Conservation (phyloP, 495 filamentous ascomycete species). For the Tuber calosporum region DNA sequence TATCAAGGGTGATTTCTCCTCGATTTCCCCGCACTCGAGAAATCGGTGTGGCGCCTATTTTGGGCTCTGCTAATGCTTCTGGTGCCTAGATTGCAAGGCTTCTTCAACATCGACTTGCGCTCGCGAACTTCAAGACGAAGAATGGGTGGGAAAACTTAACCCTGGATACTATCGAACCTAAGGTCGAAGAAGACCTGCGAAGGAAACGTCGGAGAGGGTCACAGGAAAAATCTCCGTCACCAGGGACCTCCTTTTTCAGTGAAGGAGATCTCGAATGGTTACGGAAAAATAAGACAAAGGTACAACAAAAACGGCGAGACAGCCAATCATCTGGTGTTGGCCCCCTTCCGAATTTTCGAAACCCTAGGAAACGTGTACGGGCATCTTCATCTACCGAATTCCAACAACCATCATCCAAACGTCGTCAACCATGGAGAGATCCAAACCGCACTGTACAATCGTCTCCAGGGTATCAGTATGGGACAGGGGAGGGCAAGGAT, state of each 20-base stretch:
- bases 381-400: conserved; percentile 30
- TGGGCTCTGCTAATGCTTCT: conserved; percentile 27
- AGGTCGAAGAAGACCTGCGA: conserved; percentile 63
- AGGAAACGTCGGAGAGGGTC: conserved; percentile 49
- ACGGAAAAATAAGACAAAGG: conserved; percentile 31
- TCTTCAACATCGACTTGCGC: conserved; percentile 83
- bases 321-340: conserved; percentile 39
- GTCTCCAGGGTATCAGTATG: conserved; percentile 40
- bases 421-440: conserved; percentile 38
- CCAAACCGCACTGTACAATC: conserved; percentile 36
- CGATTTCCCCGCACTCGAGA: conserved; percentile 14
- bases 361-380: conserved; percentile 36
- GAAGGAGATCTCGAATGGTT: conserved; percentile 41
- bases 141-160: conserved; percentile 77
- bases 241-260: conserved; percentile 37
- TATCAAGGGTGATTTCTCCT: conserved; percentile 38
- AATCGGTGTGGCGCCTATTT: conserved; percentile 27
- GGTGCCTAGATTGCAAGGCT: conserved; percentile 71
- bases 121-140: conserved; percentile 93
- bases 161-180: conserved; percentile 66
- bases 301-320: conserved; percentile 28
- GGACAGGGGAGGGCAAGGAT: conserved; percentile 35
- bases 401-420: conserved; percentile 38
- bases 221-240: conserved; percentile 36
- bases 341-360: conserved; percentile 37